Evolutionary conservation across 2,329 filamentous ascomycete species (phyloP).

Genomic region (Phyllosticta paracitricarpa): DNA sequence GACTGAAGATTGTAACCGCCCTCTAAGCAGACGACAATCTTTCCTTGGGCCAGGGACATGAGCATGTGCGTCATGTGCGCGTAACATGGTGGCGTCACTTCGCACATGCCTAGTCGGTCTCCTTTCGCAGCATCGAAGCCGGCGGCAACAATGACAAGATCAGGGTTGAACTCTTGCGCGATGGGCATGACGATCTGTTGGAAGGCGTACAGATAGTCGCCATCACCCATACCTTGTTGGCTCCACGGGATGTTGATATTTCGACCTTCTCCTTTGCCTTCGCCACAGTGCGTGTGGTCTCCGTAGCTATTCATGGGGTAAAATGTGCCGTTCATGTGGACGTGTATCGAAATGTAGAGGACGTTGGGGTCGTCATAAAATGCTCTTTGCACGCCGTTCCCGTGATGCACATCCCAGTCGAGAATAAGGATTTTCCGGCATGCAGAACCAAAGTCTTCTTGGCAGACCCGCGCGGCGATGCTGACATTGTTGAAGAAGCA

Average conservation of each 20-base stretch:
- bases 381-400: conserved; percentile 92
- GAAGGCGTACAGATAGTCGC: conserved; percentile 93
- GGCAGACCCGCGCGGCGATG: conserved; percentile 81
- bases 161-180: conserved; percentile 83
- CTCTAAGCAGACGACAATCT: conserved; percentile 85
- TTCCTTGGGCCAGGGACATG: conserved; percentile 85
- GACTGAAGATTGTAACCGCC: conserved; percentile 91
- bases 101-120: conserved; percentile 85
- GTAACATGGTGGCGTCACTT: conserved; percentile 83
- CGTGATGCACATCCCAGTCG: conserved; percentile 74
- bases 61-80: conserved; percentile 99
- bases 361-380: conserved; percentile 94
- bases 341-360: conserved; percentile 89
- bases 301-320: conserved; percentile 61
- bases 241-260: conserved; percentile 64
- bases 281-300: conserved; percentile 50
- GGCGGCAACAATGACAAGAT: conserved; percentile 88
- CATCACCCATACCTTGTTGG: conserved; percentile 74
- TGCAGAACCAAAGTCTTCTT: conserved; percentile 64
- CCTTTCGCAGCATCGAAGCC: conserved; percentile 94
- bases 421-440: conserved; percentile 88
- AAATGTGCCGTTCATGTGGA: conserved; percentile 73
- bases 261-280: conserved; percentile 47
- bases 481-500: conserved; percentile 98
- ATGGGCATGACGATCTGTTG: conserved; percentile 96